These are phyloP conservation scores for Kewa caespitosa DNA, from an alignment of 179 eudicot genomes.

Conservation along the genomic window DNA sequence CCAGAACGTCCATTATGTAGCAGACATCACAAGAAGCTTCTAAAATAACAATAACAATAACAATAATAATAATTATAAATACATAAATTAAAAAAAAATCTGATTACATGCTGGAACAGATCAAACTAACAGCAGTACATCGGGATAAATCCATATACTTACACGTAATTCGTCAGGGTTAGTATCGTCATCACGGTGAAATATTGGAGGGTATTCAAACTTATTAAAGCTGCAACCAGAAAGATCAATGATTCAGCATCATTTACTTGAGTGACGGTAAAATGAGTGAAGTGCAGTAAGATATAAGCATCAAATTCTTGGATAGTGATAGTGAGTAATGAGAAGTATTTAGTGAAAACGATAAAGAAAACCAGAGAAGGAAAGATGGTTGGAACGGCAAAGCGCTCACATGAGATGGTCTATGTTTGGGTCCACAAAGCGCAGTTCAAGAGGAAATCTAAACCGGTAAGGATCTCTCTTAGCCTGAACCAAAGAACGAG, in stretches of 20 bases:
- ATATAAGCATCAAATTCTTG: slow-evolving; percentile 6
- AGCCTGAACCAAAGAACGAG: slow-evolving; percentile 60
- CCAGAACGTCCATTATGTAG: no score
- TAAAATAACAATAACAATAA: no score
- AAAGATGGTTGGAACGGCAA: slow-evolving; percentile 2
- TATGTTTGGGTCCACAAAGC: slow-evolving; percentile 90
- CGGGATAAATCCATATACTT: slow-evolving; percentile 30
- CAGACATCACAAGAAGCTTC: background rate
- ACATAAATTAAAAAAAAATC: background rate
- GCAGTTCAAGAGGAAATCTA: slow-evolving; percentile 94
- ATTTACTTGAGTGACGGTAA: background rate
- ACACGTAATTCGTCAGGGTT: slow-evolving; percentile 85
- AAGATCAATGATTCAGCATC: slow-evolving; percentile 11
- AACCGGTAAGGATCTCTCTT: slow-evolving; percentile 96
- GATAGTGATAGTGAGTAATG: background rate
- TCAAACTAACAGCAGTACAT: background rate
- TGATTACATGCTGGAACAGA: background rate
- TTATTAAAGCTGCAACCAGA: slow-evolving; percentile 79
- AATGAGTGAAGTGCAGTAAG: background rate
- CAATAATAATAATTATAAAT: no score
- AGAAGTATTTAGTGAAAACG: background rate
- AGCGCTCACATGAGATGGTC: slow-evolving; percentile 85
- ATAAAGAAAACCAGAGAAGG: slow-evolving; percentile 5
- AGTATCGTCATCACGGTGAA: slow-evolving; percentile 86
- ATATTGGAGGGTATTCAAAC: slow-evolving; percentile 89